Percentiles rank a stretch among this genome's conserved stretches.
Conservation (phyloP, 1,284 basidiomycete genomes). For the Porogramme epimiltina region DNA sequence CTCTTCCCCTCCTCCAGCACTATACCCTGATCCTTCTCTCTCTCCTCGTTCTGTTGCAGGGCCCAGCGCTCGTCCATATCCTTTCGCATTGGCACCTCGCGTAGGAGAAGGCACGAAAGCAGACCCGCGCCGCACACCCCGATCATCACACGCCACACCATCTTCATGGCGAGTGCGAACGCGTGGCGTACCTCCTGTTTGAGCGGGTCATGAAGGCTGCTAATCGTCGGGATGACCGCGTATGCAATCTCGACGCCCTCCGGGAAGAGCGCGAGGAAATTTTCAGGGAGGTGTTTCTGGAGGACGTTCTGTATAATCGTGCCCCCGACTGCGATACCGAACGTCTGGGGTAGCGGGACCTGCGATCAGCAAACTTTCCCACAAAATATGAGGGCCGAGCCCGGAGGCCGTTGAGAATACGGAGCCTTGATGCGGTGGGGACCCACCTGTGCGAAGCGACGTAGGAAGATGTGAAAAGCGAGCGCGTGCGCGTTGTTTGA, state of each 20-base stretch:
- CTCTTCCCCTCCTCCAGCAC: too few species aligned
- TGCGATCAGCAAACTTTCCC: too few species aligned
- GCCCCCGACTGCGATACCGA: slow-evolving; percentile 34
- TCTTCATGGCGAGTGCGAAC: slow-evolving; percentile 29
- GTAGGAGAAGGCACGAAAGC: slow-evolving; percentile 34
- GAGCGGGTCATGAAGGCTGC: slow-evolving; percentile 25
- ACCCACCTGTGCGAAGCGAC: slow-evolving; percentile 35
- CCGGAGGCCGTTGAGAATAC: too few species aligned
- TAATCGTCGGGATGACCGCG: slow-evolving; percentile 31
- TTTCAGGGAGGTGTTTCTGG: slow-evolving; percentile 22
- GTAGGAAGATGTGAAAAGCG: slow-evolving; percentile 37
- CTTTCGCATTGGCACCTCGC: slow-evolving; percentile 17
- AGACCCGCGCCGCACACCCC: slow-evolving; percentile 30
- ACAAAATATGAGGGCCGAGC: too few species aligned
- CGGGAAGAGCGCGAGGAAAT: slow-evolving; percentile 26
- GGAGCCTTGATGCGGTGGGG: not conserved
- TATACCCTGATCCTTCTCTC: too few species aligned
- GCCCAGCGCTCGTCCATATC: slow-evolving; percentile 15
- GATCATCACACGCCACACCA: slow-evolving; percentile 33
- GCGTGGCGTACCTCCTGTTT: slow-evolving; percentile 29
- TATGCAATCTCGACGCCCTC: slow-evolving; percentile 30
- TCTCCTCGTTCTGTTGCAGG: slow-evolving; percentile 12
- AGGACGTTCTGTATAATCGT: slow-evolving; percentile 36
- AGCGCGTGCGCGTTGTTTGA: slow-evolving; percentile 36
- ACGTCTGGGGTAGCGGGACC: slow-evolving; percentile 30